Evolutionary conservation across 768 basidiomycete genomes (phyloP).

Genomic region (Boletus fagicola): DNA sequence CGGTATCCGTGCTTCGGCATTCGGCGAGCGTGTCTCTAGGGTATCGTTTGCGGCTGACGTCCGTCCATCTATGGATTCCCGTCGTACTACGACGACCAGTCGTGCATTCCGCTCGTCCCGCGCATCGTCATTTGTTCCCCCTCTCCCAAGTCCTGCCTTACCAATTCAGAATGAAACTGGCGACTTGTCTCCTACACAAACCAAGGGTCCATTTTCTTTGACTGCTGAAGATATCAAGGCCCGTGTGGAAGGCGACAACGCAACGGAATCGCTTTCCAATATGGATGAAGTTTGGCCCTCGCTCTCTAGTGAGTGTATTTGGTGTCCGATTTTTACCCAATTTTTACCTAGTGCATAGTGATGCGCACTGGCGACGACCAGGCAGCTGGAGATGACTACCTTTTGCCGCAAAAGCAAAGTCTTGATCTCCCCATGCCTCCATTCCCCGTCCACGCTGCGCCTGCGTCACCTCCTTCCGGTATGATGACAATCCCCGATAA

Average conservation of each 20-base stretch:
- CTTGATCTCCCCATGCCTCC: slow-evolving; percentile 35
- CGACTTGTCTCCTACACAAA: slow-evolving; percentile 45
- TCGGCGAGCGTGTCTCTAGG: slow-evolving; percentile 52
- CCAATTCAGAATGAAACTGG: slow-evolving; percentile 26
- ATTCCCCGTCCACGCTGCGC: slow-evolving; percentile 28
- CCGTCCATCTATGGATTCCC: slow-evolving; percentile 45
- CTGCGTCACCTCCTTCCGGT: slow-evolving; percentile 36
- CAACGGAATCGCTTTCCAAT: slow-evolving; percentile 35
- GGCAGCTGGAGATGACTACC: slow-evolving; percentile 41
- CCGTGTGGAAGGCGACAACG: slow-evolving; percentile 41
- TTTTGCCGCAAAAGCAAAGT: slow-evolving; percentile 36
- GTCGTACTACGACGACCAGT: slow-evolving; percentile 41
- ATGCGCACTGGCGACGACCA: slow-evolving; percentile 60
- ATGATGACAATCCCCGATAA: slow-evolving; percentile 44
- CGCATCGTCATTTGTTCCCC: slow-evolving; percentile 40
- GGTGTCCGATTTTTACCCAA: background rate
- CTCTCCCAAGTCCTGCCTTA: slow-evolving; percentile 33
- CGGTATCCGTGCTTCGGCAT: slow-evolving; percentile 50
- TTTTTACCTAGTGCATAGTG: slow-evolving; percentile 42
- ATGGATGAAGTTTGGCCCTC: slow-evolving; percentile 68
- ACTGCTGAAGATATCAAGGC: slow-evolving; percentile 64
- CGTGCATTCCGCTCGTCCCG: slow-evolving; percentile 46
- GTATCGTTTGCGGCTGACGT: slow-evolving; percentile 70
- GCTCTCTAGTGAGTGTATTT: slow-evolving; percentile 50
- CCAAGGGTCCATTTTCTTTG: slow-evolving; percentile 40